Conservation (phyloP, 257 asterid species). For the Nicotiana obtusifolia region DNA sequence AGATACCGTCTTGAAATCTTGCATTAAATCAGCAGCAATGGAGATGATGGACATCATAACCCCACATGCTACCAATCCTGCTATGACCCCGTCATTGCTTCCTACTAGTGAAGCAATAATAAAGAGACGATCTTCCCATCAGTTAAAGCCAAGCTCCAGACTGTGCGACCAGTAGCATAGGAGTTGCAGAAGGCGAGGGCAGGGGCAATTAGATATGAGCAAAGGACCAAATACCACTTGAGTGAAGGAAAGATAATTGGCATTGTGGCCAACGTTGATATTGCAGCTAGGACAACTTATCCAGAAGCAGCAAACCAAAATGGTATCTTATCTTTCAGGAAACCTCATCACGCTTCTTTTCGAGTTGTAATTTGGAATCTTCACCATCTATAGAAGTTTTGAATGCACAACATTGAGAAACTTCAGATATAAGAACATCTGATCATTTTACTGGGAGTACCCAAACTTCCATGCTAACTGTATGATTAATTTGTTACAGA, state of each 20-base stretch:
- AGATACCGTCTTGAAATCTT: constrained; percentile 90
- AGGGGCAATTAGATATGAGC: constrained; percentile 82
- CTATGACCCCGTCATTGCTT: constrained; percentile 75
- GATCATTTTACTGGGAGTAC: too few species aligned
- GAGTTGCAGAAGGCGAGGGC: constrained; percentile 98
- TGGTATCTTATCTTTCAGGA: constrained; percentile 74
- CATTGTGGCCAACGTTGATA: constrained; percentile 66
- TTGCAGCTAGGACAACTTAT: constrained; percentile 73
- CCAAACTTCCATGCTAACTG: too few species aligned
- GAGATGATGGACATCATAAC: constrained; percentile 95
- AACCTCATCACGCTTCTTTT: constrained; percentile 59
- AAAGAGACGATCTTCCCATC: constrained; percentile 86
- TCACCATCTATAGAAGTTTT: constrained; percentile 34
- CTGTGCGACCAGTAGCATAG: constrained; percentile 85
- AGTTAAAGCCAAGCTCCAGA: constrained; percentile 86
- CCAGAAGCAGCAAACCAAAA: constrained; percentile 88
- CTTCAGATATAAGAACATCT: background rate
- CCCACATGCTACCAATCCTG: constrained; percentile 89
- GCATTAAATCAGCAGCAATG: constrained; percentile 95
- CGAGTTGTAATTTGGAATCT: constrained; percentile 41
- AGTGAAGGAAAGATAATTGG: constrained; percentile 84
- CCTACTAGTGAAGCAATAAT: constrained; percentile 84
- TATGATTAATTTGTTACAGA: background rate
- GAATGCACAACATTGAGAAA: background rate
- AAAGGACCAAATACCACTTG: constrained; percentile 88